Conservation (phyloP, 1,284 basidiomycete species). For the Ganoderma multipileum region DNA sequence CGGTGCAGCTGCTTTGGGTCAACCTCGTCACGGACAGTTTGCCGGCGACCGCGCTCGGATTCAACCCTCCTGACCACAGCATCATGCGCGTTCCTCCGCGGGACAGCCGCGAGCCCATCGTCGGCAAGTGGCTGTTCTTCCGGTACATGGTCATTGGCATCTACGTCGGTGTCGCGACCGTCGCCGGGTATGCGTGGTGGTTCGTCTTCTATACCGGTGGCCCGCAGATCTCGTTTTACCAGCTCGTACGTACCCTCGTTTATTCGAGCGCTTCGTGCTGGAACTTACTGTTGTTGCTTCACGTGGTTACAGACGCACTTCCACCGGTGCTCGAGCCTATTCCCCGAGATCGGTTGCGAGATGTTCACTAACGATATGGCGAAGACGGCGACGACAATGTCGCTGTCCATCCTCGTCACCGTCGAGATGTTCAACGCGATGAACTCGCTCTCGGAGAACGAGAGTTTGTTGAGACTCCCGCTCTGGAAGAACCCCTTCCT, state of each 20-base stretch:
- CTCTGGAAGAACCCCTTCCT: constrained; percentile 95
- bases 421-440: constrained; percentile 99
- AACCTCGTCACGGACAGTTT: constrained; percentile 96
- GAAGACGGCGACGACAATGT: constrained; percentile 93
- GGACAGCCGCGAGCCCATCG: constrained; percentile 87
- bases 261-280: not conserved
- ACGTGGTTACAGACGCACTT: constrained; percentile 79
- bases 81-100: constrained; percentile 96
- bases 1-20: constrained; percentile 98
- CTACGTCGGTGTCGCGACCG: constrained; percentile 95
- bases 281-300: not conserved
- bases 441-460: constrained; percentile 98
- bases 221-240: constrained; percentile 92
- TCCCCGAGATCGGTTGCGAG: constrained; percentile 90
- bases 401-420: constrained; percentile 91
- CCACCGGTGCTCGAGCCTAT: constrained; percentile 85
- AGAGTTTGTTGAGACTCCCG: constrained; percentile 88
- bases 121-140: constrained; percentile 95
- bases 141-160: constrained; percentile 93
- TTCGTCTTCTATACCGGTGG: constrained; percentile 91
- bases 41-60: constrained; percentile 97
- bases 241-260: constrained; percentile 73
- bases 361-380: constrained; percentile 92
- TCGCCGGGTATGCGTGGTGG: constrained; percentile 99
- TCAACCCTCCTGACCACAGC: constrained; percentile 95